Evolutionary conservation across 345 rosid species (phyloP).

Genomic region (Boechera stricta): DNA sequence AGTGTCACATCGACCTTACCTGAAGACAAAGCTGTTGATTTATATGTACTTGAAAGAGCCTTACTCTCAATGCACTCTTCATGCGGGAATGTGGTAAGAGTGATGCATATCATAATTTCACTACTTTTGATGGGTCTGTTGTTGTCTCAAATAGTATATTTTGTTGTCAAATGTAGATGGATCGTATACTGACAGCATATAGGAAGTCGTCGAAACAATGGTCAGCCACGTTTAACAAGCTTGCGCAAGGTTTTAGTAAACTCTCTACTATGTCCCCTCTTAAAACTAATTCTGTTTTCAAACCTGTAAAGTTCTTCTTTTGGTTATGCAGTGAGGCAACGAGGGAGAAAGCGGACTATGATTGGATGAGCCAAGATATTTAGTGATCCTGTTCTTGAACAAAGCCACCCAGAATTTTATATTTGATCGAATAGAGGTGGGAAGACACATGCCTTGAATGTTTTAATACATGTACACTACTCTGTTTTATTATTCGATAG

Average conservation of each 20-base stretch:
- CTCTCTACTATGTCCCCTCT: not conserved
- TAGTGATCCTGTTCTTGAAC: not conserved
- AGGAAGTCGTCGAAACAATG: slow-evolving; percentile 96
- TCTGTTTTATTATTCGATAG: not conserved
- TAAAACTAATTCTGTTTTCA: slow-evolving; percentile 1
- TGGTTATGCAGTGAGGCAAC: slow-evolving; percentile 66
- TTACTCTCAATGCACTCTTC: slow-evolving; percentile 93
- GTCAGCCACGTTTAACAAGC: slow-evolving; percentile 93
- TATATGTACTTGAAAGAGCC: slow-evolving; percentile 96
- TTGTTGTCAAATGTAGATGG: slow-evolving; percentile 64
- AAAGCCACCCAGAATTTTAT: not conserved
- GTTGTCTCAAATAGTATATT: not conserved
- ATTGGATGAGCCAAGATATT: slow-evolving; percentile 60
- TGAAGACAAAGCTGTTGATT: slow-evolving; percentile 94
- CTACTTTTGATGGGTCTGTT: not conserved
- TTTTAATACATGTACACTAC: not conserved
- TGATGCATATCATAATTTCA: not conserved
- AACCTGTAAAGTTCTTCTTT: slow-evolving; percentile 18
- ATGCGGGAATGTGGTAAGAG: slow-evolving; percentile 94
- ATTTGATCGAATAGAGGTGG: not conserved
- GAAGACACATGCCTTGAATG: not conserved
- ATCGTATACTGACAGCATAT: slow-evolving; percentile 71
- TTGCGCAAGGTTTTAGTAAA: slow-evolving; percentile 74
- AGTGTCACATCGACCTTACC: slow-evolving; percentile 94
- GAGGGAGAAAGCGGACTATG: slow-evolving; percentile 97